Conservation (phyloP, 208 protist species). For the Trypanosoma rangeli region DNA sequence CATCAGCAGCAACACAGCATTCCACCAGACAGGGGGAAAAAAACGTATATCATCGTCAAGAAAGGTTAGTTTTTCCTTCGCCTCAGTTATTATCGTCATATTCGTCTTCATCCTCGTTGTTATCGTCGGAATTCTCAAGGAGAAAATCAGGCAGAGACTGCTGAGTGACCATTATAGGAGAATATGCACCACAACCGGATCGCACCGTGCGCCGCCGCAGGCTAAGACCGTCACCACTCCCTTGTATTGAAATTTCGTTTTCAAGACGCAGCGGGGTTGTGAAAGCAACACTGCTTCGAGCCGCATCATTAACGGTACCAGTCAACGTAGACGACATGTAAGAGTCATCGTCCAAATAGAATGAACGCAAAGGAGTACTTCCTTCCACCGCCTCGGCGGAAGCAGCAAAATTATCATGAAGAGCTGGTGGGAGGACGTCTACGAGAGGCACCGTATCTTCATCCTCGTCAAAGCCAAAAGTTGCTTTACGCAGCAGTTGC, state of each 20-base stretch:
- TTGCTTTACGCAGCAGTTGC: conserved; percentile 39
- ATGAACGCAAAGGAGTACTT: conserved; percentile 2
- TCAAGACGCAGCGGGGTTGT: not conserved
- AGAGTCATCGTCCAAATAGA: conserved; percentile 38
- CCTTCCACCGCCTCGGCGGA: not conserved
- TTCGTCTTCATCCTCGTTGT: conserved; percentile 20
- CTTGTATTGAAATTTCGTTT: not conserved
- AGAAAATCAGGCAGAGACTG: conserved; percentile 47
- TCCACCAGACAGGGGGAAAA: not conserved
- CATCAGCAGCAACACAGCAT: not conserved
- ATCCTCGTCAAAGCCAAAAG: conserved; percentile 56
- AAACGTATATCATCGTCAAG: not conserved
- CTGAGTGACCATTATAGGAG: conserved; percentile 65
- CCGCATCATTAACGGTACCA: not conserved
- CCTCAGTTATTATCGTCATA: conserved; percentile 19
- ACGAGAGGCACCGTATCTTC: conserved; percentile 15
- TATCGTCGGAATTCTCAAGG: conserved; percentile 17
- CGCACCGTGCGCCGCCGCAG: not conserved
- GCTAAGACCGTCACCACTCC: conserved; percentile 4
- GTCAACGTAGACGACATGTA: conserved; percentile 7
- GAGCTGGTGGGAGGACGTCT: not conserved
- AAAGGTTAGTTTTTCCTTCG: not conserved
- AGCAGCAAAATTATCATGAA: not conserved
- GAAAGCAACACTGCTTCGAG: not conserved
- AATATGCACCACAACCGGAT: conserved; percentile 1